Conservation (phyloP, 352 stramenopile species). For the Aphanomyces cochlioides region DNA sequence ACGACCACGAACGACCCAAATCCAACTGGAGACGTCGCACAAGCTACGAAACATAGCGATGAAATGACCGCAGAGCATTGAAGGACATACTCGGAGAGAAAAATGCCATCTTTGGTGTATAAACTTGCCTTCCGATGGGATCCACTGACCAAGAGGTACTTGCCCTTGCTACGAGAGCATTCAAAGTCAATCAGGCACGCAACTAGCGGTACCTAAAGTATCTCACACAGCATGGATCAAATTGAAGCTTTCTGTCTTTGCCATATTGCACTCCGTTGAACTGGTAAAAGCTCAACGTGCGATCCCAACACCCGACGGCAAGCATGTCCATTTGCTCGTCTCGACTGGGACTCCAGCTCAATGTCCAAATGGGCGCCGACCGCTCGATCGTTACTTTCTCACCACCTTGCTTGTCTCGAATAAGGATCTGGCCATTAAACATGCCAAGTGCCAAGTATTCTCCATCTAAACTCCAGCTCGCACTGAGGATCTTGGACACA, state of each 20-base stretch:
- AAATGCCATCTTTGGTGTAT: slow-evolving; percentile 86
- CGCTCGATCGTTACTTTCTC: slow-evolving; percentile 90
- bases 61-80: background rate
- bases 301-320: slow-evolving; percentile 92
- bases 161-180: slow-evolving; percentile 58
- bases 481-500: slow-evolving; percentile 89
- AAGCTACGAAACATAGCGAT: slow-evolving; percentile 41
- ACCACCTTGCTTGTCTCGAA: slow-evolving; percentile 87
- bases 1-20: slow-evolving; percentile 84
- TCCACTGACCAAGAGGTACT: slow-evolving; percentile 88
- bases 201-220: slow-evolving; percentile 66
- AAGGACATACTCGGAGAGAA: slow-evolving; percentile 47
- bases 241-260: slow-evolving; percentile 87
- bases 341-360: slow-evolving; percentile 77
- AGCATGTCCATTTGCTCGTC: slow-evolving; percentile 85
- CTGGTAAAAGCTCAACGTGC: slow-evolving; percentile 90
- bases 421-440: slow-evolving; percentile 87
- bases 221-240: slow-evolving; percentile 87
- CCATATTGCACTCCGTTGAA: slow-evolving; percentile 76
- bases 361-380: slow-evolving; percentile 77
- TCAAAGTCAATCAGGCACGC: background rate
- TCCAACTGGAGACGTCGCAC: slow-evolving; percentile 84
- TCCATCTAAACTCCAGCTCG: slow-evolving; percentile 90
- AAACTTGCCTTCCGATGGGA: slow-evolving; percentile 84
- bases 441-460: slow-evolving; percentile 89